Conservation (phyloP, 352 stramenopile genomes). For the Globisporangium paddicum region DNA sequence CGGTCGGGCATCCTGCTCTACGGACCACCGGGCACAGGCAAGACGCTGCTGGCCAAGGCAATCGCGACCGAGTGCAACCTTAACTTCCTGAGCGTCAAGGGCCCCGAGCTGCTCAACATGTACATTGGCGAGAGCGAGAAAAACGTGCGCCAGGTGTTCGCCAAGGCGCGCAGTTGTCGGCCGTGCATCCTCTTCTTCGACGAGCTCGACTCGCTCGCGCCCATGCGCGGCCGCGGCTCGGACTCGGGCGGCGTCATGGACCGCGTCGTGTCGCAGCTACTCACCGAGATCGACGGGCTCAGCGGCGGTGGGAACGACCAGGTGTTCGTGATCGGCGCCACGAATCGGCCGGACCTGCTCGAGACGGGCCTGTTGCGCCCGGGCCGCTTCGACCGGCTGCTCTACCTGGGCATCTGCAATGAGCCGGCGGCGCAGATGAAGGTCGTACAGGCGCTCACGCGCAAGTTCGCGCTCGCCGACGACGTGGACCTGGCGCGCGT, state of each 20-base stretch:
- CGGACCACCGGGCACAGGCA: conserved; percentile 86
- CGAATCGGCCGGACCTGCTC: conserved; percentile 96
- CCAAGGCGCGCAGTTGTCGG: conserved; percentile 68
- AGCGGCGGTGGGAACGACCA: conserved; percentile 57
- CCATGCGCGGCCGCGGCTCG: conserved; percentile 85
- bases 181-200: conserved; percentile 94
- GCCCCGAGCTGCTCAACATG: conserved; percentile 94
- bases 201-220: conserved; percentile 89
- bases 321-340: conserved; percentile 96
- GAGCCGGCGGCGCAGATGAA: conserved; percentile 70
- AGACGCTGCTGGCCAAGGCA: conserved; percentile 94
- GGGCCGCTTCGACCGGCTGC: conserved; percentile 82
- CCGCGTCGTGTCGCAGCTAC: conserved; percentile 93
- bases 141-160: conserved; percentile 95
- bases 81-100: conserved; percentile 96
- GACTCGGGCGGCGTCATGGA: conserved; percentile 94
- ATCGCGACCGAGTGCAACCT: conserved; percentile 95
- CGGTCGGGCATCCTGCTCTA: conserved; percentile 83
- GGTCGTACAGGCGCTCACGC: conserved; percentile 79
- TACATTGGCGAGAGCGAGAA: conserved; percentile 98
- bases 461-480: conserved; percentile 64
- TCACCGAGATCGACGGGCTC: conserved; percentile 93
- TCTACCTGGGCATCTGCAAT: conserved; percentile 82
- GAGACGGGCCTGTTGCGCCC: conserved; percentile 93
- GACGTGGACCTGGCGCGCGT: conserved; percentile 61